Base-by-base conservation (phyloP, 2,329 filamentous ascomycete species). In the Macroventuria anomochaeta region DNA sequence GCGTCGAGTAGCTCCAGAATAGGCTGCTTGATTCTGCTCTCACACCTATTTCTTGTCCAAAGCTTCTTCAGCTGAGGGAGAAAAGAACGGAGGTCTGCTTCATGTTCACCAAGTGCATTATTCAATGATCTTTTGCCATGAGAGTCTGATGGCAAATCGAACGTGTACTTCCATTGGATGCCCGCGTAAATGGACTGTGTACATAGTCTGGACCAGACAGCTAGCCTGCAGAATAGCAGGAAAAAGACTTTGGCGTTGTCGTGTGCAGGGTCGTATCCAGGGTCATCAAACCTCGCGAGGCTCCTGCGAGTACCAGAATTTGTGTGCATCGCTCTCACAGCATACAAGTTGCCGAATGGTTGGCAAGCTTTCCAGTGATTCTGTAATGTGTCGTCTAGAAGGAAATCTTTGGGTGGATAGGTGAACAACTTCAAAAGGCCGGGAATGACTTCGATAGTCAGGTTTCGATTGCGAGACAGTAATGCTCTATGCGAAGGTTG, bases 321-420 rank as follows among this genome's bases (percentile, higher is more conserved):
- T 37, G 28, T 17, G 10, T 10, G 28, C 7, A 41, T 34, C 3
- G 10, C 17, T n/a, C 3, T 46, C 0, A 65, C 36, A 1, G 38
- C 28, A 29, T 71, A 69, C 21, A 70, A 23, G 26, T 70, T 69
- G 0, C 68, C 68, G 46, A 66, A 67, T 3, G 37, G 34, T 31
- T 59, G 44, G 44, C 63, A 67, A 8, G 53, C 58, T 29, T 57
- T 59, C 69, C 67, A 72, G 29, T 62, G 58, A 10, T 59, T 42
- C 13, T 51, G 21, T 7, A 61, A 25, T 5, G 39, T 49, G 23
- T 48, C 59, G 44, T 65, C 61, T 2, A 65, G 13, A 10, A 63
- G 49, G 17, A 56, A 59, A 7, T 55, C 56, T n/a, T 44, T 38
- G 1, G 59, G 62, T 21, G 59, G 60, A 37, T 62, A 64, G 4